Conservation (phyloP, 345 rosid genomes). For the Eucalyptus sp. region DNA sequence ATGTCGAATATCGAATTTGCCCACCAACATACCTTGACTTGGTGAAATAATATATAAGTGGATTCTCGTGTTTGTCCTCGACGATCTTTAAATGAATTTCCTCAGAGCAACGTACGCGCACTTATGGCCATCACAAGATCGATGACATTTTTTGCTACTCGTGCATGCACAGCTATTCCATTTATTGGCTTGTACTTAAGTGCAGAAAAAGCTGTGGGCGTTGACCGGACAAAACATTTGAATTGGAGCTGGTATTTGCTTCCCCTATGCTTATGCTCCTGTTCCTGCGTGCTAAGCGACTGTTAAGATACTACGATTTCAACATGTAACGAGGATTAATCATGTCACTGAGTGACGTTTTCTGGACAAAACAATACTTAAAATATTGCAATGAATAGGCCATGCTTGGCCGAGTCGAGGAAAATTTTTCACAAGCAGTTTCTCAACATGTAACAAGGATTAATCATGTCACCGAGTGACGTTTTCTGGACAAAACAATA, state of each 20-base stretch:
- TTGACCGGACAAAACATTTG: background rate
- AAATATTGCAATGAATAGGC: background rate
- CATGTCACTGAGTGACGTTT: background rate
- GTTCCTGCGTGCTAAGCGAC: background rate
- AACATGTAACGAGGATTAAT: background rate
- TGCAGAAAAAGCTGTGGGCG: background rate
- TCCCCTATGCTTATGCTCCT: background rate
- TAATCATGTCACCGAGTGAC: background rate
- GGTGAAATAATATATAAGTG: background rate
- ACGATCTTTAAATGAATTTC: background rate
- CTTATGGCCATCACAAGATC: background rate
- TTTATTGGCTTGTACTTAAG: background rate
- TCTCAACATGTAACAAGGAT: background rate
- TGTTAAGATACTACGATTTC: background rate
- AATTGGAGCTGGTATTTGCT: background rate
- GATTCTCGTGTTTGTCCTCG: background rate
- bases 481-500: background rate
- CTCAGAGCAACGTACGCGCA: background rate
- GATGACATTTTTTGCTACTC: background rate
- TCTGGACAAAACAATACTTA: background rate
- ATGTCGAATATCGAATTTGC: background rate
- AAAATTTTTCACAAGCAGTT: background rate
- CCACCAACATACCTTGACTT: background rate
- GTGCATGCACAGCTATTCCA: background rate
- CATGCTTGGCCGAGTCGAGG: background rate